phyloP scores from a whole-genome alignment of 2,329 filamentous ascomycete genomes.

The Plectosphaerella sp. region DNA sequence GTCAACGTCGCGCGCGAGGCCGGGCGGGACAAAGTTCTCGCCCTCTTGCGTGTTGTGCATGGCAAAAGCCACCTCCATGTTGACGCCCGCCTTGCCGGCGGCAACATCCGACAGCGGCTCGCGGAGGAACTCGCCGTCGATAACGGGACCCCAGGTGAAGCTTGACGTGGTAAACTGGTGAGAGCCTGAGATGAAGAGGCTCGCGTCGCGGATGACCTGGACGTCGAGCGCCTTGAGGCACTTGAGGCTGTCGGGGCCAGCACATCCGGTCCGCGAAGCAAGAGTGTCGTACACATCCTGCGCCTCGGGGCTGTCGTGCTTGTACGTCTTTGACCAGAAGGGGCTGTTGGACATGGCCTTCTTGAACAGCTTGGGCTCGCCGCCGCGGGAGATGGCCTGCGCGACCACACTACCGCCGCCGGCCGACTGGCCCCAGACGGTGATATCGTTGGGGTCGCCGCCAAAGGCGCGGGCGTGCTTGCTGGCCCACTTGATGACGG shows the following conservation, averaged over 20 bases:
- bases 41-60: conserved; percentile 62
- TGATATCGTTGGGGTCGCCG: conserved; percentile 18
- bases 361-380: conserved; percentile 14
- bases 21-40: conserved; percentile 54
- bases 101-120: conserved; percentile 39
- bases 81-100: conserved; percentile 35
- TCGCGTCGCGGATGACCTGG: conserved; percentile 48
- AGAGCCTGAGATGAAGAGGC: conserved; percentile 38
- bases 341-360: conserved; percentile 36
- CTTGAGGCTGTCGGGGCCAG: conserved; percentile 36
- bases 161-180: conserved; percentile 50
- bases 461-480: conserved; percentile 20
- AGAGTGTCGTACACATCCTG: conserved; percentile 47
- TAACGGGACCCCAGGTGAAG: conserved; percentile 57
- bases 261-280: conserved; percentile 42
- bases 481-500: conserved; percentile 21
- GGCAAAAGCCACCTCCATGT: conserved; percentile 42
- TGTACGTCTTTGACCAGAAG: conserved; percentile 57
- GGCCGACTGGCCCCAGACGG: conserved; percentile 22
- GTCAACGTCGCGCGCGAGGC: conserved; percentile 29
- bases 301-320: conserved; percentile 42
- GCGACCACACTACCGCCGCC: conserved; percentile 16
- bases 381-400: conserved; percentile 8
- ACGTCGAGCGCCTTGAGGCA: conserved; percentile 52
- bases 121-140: conserved; percentile 50